Evolutionary conservation across 176 grass and related monocot genomes (phyloP).

Genomic region (Puya raimondii): DNA sequence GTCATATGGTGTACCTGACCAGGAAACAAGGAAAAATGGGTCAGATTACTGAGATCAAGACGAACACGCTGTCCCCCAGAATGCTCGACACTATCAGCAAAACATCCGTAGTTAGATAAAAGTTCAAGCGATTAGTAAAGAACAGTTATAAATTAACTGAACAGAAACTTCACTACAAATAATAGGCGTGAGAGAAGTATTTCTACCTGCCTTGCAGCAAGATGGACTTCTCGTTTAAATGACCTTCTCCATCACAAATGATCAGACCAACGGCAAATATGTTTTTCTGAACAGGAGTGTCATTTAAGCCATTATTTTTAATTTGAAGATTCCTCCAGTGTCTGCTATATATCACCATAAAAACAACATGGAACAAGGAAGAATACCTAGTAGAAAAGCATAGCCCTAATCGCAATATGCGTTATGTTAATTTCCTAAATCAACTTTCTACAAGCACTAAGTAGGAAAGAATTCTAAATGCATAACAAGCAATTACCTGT

Average conservation of each 20-base stretch:
- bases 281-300: slow-evolving; percentile 53
- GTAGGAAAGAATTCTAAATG: background rate
- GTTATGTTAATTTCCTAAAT: background rate
- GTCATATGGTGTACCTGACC: slow-evolving; percentile 49
- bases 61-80: slow-evolving; percentile 70
- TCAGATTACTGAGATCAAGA: slow-evolving; percentile 69
- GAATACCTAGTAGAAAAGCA: no score
- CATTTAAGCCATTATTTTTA: slow-evolving; percentile 3
- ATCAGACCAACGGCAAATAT: slow-evolving; percentile 85
- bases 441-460: background rate
- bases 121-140: background rate
- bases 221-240: slow-evolving; percentile 92
- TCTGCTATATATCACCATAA: no score
- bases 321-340: background rate
- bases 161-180: no score
- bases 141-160: background rate
- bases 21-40: slow-evolving; percentile 79
- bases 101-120: slow-evolving; percentile 16
- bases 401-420: no score
- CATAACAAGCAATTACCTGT: slow-evolving; percentile 46
- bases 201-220: slow-evolving; percentile 81
- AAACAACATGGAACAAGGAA: no score
- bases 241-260: slow-evolving; percentile 88
- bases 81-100: slow-evolving; percentile 51
- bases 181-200: slow-evolving; percentile 3